Conservation (phyloP, 805 yeast species). For the Pichia gijzeniarum region DNA sequence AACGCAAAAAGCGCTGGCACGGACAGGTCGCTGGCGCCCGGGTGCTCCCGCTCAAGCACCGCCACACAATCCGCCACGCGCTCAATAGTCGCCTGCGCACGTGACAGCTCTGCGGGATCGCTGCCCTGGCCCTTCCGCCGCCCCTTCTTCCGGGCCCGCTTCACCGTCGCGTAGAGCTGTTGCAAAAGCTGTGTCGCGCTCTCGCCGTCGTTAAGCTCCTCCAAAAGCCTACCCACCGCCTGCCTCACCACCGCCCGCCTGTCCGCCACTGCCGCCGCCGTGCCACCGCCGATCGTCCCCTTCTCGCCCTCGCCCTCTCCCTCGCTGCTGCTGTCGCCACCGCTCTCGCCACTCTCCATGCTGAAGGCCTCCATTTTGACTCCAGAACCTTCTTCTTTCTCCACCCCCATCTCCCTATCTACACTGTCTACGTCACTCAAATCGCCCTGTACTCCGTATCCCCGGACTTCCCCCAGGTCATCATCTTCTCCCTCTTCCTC, state of each 20-base stretch:
- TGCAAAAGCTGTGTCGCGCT: background rate
- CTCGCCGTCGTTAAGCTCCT: background rate
- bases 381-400: background rate
- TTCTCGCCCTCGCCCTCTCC: conserved; percentile 3
- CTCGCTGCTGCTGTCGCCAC: conserved; percentile 53
- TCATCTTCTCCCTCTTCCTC: conserved; percentile 15
- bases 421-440: background rate
- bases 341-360: conserved; percentile 54
- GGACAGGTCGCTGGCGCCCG: background rate
- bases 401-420: background rate
- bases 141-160: conserved; percentile 19
- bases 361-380: conserved; percentile 58
- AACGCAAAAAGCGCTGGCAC: background rate
- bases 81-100: conserved; percentile 1
- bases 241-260: too few species aligned
- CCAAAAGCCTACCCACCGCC: background rate
- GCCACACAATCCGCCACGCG: background rate
- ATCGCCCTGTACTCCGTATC: conserved; percentile 7
- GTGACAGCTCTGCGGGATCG: background rate
- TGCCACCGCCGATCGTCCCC: too few species aligned
- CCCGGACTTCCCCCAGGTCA: too few species aligned
- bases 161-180: conserved; percentile 11
- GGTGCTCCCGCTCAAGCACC: background rate
- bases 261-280: too few species aligned
- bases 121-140: conserved; percentile 16